Evolutionary conservation across 1,284 basidiomycete species (phyloP), one percentile per base, ranked within the genome.

Genomic region (Trametes hirsuta): DNA sequence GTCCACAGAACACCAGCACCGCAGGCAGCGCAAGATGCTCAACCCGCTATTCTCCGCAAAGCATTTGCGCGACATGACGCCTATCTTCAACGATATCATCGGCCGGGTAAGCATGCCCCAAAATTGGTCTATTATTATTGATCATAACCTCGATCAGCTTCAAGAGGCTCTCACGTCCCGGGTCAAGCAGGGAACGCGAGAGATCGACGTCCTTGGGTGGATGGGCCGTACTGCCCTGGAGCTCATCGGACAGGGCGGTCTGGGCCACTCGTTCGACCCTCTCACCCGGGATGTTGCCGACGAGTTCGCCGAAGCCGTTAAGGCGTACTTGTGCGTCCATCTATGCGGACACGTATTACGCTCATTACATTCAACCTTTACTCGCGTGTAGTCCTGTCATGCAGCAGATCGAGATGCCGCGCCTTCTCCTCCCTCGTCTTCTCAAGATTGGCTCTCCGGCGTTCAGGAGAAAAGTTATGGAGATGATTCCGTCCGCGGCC

Each of bases 151-250:
- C 30, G 30, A 40, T 47, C 25, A 70, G 67, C 64, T 70, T 39
- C 65, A 68, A 34, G 61, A 67, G 6, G 71, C 66, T 0, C 49
- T 75, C 14, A 53, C 50, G 3, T 50, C 56, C 0, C 62, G 69
- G 8, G 44, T 73, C 30, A 51, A 55, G 6, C 53, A 63, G 14
- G 58, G 59, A 4, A 47, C 66, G 3, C 49, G 67, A 6, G 70
- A 72, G 40, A 56, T 78, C 36, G 74, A 80, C 53, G 59, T 79
- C 21, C 67, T 77, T 25, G 68, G 71, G 22, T 74, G 71, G 61
- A 70, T 77, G 55, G 71, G 72, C n/a, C 74, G 75, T 14, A 69
- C 74, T 1, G 72, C 77, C 0, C 71, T 80, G 39, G 78, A 80
- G 64, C 69, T 78, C 34, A 73, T 79, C 55, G 74, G 75, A 9